Evolutionary conservation across 768 basidiomycete species (phyloP).

Genomic region (Boletus reticulatus): DNA sequence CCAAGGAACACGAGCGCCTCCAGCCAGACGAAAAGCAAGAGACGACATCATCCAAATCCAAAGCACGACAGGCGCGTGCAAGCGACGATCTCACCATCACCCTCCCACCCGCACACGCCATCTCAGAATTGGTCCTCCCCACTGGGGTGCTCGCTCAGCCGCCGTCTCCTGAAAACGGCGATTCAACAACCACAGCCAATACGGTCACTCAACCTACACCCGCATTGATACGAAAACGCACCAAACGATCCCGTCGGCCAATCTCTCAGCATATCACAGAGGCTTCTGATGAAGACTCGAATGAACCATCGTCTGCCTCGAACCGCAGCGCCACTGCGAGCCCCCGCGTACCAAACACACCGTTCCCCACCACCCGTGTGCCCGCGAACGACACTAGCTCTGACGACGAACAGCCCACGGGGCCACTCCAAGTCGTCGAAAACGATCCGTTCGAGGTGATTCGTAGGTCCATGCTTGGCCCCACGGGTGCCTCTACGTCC

Average conservation of each 20-base stretch:
- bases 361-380: not conserved
- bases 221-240: slow-evolving; percentile 1
- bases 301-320: not conserved
- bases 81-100: slow-evolving; percentile 15
- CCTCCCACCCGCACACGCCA: slow-evolving; percentile 27
- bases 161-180: not conserved
- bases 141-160: slow-evolving; percentile 13
- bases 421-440: slow-evolving; percentile 22
- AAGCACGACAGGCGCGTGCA: not conserved
- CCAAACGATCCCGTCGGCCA: slow-evolving; percentile 13
- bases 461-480: slow-evolving; percentile 5
- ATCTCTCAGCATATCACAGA: slow-evolving; percentile 27
- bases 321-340: not conserved
- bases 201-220: not conserved
- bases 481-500: not conserved
- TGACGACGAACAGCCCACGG: slow-evolving; percentile 14
- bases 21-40: not conserved
- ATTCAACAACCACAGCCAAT: not conserved
- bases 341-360: not conserved
- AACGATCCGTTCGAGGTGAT: slow-evolving; percentile 25
- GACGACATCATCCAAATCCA: not conserved
- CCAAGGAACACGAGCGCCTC: slow-evolving; percentile 2
- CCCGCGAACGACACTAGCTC: slow-evolving; percentile 13
- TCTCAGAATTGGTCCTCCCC: slow-evolving; percentile 27
- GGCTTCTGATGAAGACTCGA: slow-evolving; percentile 20